Percentiles rank a stretch among this genome's conserved stretches.
Conservation (phyloP, 192 early-diverging fungal species). For the Dimargaris cristalligena region DNA sequence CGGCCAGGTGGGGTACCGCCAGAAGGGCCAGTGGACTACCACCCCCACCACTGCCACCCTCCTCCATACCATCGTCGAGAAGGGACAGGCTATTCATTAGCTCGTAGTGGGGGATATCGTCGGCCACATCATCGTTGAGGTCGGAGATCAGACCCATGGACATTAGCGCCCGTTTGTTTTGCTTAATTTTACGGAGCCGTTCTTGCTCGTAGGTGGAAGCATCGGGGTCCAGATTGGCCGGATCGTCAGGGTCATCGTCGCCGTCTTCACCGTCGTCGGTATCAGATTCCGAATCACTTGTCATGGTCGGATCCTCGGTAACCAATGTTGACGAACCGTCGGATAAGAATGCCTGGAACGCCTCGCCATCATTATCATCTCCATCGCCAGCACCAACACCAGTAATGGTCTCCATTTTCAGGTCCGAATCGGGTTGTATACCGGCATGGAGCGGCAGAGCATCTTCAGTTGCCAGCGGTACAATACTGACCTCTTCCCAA, state of each 20-base stretch:
- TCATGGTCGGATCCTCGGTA: not conserved
- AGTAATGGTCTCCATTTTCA: not conserved
- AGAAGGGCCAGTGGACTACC: slow-evolving; percentile 31
- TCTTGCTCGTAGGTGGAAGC: slow-evolving; percentile 25
- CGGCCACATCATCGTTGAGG: slow-evolving; percentile 58
- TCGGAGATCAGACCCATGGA: slow-evolving; percentile 57
- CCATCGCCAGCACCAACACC: no score
- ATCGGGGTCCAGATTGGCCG: not conserved
- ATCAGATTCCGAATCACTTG: not conserved
- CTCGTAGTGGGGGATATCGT: slow-evolving; percentile 47
- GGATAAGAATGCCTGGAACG: no score
- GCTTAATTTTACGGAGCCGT: slow-evolving; percentile 25
- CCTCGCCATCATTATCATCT: not conserved
- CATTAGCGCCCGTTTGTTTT: slow-evolving; percentile 28
- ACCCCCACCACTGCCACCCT: not conserved
- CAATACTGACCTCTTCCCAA: slow-evolving; percentile 44
- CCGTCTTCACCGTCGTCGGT: not conserved
- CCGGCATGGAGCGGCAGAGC: slow-evolving; percentile 10
- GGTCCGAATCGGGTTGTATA: not conserved
- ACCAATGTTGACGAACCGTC: not conserved
- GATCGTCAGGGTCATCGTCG: slow-evolving; percentile 1
- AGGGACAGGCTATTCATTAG: slow-evolving; percentile 31
- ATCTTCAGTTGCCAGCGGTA: no score
- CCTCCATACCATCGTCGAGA: slow-evolving; percentile 18
- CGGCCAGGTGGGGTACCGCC: slow-evolving; percentile 43